Percentiles rank a stretch among this genome's conserved stretches.
Conservation (phyloP, 2,329 filamentous ascomycete genomes). For the Xylaria sp. region DNA sequence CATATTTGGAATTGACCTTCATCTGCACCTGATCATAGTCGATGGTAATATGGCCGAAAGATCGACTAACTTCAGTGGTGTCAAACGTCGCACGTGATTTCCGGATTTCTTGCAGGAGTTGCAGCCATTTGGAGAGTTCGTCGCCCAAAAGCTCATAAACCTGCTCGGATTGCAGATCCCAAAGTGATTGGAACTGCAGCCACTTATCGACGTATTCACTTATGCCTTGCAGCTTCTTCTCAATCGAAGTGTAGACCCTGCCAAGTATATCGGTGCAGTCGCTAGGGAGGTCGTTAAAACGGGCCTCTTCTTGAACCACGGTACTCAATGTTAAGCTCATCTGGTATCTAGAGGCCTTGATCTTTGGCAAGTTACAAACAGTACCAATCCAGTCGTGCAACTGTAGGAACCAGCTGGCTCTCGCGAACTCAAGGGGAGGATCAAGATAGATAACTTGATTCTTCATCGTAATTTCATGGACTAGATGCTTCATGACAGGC, state of each 20-base stretch:
- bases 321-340: slow-evolving; percentile 71
- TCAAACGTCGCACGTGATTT: slow-evolving; percentile 97
- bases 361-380: slow-evolving; percentile 88
- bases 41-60: slow-evolving; percentile 91
- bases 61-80: slow-evolving; percentile 89
- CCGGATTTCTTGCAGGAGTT: slow-evolving; percentile 93
- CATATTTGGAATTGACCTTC: slow-evolving; percentile 98
- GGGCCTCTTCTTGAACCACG: slow-evolving; percentile 63
- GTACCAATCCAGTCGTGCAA: slow-evolving; percentile 92
- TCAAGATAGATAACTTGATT: slow-evolving; percentile 98
- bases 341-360: slow-evolving; percentile 94
- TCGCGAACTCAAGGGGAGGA: slow-evolving; percentile 86
- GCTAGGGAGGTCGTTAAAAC: slow-evolving; percentile 83
- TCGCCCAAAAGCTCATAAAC: slow-evolving; percentile 92
- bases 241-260: slow-evolving; percentile 80
- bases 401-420: slow-evolving; percentile 91
- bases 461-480: slow-evolving; percentile 95
- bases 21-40: slow-evolving; percentile 99
- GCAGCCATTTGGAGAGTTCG: slow-evolving; percentile 88
- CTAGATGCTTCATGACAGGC: slow-evolving; percentile 71
- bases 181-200: slow-evolving; percentile 97
- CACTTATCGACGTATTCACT: slow-evolving; percentile 92
- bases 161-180: slow-evolving; percentile 95
- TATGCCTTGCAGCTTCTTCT: slow-evolving; percentile 79
- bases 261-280: slow-evolving; percentile 79